Conservation (phyloP, 2,329 filamentous ascomycete genomes). For the Emergomyces pasteurianus region DNA sequence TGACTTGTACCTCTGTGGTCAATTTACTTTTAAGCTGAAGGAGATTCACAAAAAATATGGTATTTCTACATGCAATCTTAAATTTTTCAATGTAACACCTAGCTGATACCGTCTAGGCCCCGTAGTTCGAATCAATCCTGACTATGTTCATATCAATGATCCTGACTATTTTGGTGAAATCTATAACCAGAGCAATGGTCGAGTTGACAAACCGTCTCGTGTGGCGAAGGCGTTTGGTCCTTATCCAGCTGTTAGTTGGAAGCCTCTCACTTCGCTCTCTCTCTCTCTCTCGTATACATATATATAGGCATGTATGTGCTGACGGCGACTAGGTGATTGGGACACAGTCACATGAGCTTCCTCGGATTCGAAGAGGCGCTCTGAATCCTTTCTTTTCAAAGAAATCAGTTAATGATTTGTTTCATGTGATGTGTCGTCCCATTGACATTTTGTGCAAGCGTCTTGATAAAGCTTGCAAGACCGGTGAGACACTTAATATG, state of each 20-base stretch:
- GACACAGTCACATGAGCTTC: constrained; percentile 19
- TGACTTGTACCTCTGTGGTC: constrained; percentile 14
- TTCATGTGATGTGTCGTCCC: constrained; percentile 22
- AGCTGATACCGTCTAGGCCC: constrained; percentile 8
- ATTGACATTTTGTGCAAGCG: constrained; percentile 1
- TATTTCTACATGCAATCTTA: background rate
- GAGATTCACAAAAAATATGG: constrained; percentile 21
- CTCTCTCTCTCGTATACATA: constrained; percentile 7
- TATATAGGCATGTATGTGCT: background rate
- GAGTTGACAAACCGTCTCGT: background rate
- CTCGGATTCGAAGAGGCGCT: constrained; percentile 26
- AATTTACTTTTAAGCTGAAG: constrained; percentile 17
- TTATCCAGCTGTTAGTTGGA: background rate
- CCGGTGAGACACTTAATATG: constrained; percentile 7
- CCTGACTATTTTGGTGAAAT: constrained; percentile 18
- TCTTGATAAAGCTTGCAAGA: constrained; percentile 1
- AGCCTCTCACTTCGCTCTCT: background rate
- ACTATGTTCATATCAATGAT: constrained; percentile 18
- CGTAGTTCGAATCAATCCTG: constrained; percentile 19
- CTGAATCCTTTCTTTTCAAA: constrained; percentile 33
- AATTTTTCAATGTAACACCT: background rate
- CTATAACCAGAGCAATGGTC: constrained; percentile 9
- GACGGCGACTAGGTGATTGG: background rate
- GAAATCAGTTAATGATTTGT: constrained; percentile 22
- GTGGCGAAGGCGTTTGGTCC: background rate